phyloP scores from a whole-genome alignment of 495 filamentous ascomycete species.

The Xylaria intraflava region DNA sequence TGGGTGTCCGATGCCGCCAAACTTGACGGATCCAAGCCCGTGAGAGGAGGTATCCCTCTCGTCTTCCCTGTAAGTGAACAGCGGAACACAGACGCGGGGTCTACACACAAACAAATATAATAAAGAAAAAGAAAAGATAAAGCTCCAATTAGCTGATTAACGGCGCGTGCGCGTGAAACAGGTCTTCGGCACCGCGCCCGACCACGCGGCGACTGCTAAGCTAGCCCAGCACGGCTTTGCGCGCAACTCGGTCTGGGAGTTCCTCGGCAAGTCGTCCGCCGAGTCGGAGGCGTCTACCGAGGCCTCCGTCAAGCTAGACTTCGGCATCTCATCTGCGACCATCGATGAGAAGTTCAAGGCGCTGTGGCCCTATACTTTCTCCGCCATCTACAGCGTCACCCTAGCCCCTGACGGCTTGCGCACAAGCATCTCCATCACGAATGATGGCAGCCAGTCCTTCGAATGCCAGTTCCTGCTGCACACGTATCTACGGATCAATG shows the following conservation, averaged over 20 bases:
- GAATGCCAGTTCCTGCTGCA: conserved; percentile 92
- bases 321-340: conserved; percentile 71
- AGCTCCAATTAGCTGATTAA: conserved; percentile 4
- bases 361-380: conserved; percentile 78
- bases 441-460: conserved; percentile 70
- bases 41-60: conserved; percentile 77
- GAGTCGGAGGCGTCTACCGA: conserved; percentile 46
- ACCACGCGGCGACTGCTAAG: conserved; percentile 59
- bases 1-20: conserved; percentile 76
- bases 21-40: conserved; percentile 53
- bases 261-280: conserved; percentile 63
- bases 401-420: conserved; percentile 65
- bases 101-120: too few relatives aligned
- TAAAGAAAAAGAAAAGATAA: background rate
- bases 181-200: conserved; percentile 82
- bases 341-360: conserved; percentile 56
- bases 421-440: conserved; percentile 81
- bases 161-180: conserved; percentile 24
- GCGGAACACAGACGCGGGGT: background rate
- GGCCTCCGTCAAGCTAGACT: conserved; percentile 80
- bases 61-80: conserved; percentile 77
- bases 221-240: conserved; percentile 97
- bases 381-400: conserved; percentile 86
- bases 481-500: conserved; percentile 76
- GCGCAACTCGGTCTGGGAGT: conserved; percentile 72